These are phyloP conservation scores for Eucalyptus polyanthemos DNA, from an alignment of 345 rosid species.

Conservation along the genomic window DNA sequence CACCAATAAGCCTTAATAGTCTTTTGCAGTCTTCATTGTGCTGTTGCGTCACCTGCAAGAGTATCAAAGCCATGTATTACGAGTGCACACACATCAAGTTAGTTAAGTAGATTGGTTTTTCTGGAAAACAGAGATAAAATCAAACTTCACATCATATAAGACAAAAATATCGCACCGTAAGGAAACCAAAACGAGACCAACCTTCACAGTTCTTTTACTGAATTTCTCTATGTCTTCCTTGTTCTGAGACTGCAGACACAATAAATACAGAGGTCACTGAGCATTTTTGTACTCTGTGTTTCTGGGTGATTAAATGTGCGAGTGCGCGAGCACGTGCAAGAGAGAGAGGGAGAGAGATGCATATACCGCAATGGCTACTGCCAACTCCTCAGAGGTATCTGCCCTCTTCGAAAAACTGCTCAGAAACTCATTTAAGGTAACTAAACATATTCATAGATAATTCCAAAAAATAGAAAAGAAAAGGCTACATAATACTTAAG, in stretches of 20 bases:
- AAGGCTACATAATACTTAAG: too few relatives aligned
- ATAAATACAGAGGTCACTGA: background rate
- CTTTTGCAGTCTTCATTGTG: slow-evolving; percentile 89
- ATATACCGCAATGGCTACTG: background rate
- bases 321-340: too few relatives aligned
- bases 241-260: slow-evolving; percentile 43
- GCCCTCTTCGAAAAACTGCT: background rate
- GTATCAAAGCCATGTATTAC: background rate
- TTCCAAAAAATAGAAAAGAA: too few relatives aligned
- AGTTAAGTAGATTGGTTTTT: background rate
- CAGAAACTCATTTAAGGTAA: background rate
- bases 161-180: background rate
- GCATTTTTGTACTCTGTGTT: background rate
- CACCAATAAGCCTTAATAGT: slow-evolving; percentile 81
- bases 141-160: background rate
- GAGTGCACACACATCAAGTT: background rate
- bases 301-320: background rate
- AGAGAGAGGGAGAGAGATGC: background rate
- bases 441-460: background rate
- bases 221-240: slow-evolving; percentile 88
- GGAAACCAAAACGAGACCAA: background rate
- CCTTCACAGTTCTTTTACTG: slow-evolving; percentile 93
- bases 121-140: background rate
- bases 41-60: slow-evolving; percentile 64
- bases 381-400: background rate